These are phyloP conservation scores for Aegilops bicornis DNA, from an alignment of 176 grass and related monocot species.

Conservation along the genomic window DNA sequence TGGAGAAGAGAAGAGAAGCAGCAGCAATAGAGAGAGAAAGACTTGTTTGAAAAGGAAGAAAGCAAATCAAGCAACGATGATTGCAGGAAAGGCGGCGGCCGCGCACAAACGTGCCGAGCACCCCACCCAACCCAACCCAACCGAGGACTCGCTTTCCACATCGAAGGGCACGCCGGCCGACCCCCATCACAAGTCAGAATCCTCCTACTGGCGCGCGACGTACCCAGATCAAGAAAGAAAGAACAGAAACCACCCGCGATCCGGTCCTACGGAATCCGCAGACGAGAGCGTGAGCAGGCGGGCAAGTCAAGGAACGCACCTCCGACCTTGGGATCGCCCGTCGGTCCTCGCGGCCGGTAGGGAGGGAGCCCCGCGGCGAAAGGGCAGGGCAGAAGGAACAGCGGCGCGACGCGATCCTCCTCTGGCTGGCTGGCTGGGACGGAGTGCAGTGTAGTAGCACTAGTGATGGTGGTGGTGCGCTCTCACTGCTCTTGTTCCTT, in stretches of 20 bases:
- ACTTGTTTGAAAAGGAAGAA: constrained; percentile 35
- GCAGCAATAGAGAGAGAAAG: constrained; percentile 12
- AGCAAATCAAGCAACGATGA: constrained; percentile 62
- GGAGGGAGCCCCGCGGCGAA: constrained; percentile 13
- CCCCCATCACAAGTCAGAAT: neutral
- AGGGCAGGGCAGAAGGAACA: neutral
- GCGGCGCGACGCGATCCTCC: constrained; percentile 1
- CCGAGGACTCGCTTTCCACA: constrained; percentile 34
- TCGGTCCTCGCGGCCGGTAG: neutral
- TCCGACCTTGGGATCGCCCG: neutral
- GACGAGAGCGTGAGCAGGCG: constrained; percentile 9
- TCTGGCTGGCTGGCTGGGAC: too few species aligned
- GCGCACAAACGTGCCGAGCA: constrained; percentile 14
- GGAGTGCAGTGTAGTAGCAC: constrained; percentile 17
- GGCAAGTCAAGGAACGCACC: constrained; percentile 40
- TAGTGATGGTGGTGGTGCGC: constrained; percentile 29
- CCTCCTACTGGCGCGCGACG: neutral
- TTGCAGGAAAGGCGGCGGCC: constrained; percentile 46
- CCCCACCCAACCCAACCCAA: neutral
- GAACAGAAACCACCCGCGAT: neutral
- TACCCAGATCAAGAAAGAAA: constrained; percentile 17
- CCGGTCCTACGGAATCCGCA: constrained; percentile 19
- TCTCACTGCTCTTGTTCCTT: neutral
- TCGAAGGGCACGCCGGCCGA: constrained; percentile 21
- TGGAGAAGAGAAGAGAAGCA: neutral